These are phyloP conservation scores for Chimonanthus praecox DNA, from an alignment of 164 flowering plant genomes.

Conservation along the genomic window DNA sequence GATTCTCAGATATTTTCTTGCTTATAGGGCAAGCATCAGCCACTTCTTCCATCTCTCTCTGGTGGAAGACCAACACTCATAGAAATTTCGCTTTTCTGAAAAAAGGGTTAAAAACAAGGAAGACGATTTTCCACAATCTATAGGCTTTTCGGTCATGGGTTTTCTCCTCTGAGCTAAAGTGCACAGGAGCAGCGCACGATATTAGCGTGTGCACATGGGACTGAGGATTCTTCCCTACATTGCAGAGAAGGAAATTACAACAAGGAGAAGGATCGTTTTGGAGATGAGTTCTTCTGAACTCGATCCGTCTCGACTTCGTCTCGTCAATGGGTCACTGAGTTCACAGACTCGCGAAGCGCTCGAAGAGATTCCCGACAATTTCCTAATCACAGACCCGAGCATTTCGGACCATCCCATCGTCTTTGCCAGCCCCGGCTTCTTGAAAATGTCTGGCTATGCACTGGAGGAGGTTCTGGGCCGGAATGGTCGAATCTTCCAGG, in stretches of 20 bases:
- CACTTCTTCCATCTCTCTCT: neutral
- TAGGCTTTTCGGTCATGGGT: neutral
- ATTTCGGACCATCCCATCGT: constrained; percentile 88
- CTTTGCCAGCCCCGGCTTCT: constrained; percentile 72
- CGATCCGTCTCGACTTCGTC: constrained; percentile 20
- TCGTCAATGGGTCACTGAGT: constrained; percentile 46
- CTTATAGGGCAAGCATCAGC: too few species aligned
- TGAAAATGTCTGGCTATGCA: constrained; percentile 76
- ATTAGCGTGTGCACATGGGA: constrained; percentile 36
- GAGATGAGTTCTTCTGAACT: constrained; percentile 19
- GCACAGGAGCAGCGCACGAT: constrained; percentile 12
- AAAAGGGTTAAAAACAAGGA: too few species aligned
- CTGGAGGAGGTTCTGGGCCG: constrained; percentile 66
- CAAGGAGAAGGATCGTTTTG: neutral
- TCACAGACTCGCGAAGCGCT: constrained; percentile 54
- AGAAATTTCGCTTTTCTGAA: too few species aligned
- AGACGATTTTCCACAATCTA: too few species aligned
- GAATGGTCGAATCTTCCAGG: constrained; percentile 83
- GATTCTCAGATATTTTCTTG: too few species aligned
- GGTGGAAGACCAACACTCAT: neutral
- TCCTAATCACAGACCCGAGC: constrained; percentile 83
- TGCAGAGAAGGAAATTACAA: constrained; percentile 7
- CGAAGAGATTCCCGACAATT: constrained; percentile 57
- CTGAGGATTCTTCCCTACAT: constrained; percentile 19
- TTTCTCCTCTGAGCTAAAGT: constrained; percentile 4